phyloP scores from a whole-genome alignment of 2,329 filamentous ascomycete species.

The Trichoderma koningii region DNA sequence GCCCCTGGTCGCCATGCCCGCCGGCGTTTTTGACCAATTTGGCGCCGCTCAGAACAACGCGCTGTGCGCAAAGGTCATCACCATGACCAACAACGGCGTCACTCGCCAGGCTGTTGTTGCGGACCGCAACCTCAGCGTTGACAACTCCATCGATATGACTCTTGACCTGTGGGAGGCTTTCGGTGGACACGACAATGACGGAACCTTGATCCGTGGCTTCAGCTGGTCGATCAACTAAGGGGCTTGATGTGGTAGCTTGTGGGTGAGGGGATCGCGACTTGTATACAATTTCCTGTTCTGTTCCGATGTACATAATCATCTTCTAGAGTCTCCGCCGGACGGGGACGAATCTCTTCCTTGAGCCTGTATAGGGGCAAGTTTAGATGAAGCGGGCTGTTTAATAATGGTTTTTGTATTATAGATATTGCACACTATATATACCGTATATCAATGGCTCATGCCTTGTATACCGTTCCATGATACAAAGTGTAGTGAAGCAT shows the following conservation, averaged over 20 bases:
- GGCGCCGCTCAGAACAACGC: conserved; percentile 25
- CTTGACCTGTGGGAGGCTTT: conserved; percentile 26
- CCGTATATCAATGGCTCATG: too few relatives aligned
- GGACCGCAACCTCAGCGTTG: conserved; percentile 24
- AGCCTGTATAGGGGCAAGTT: background rate
- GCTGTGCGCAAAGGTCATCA: conserved; percentile 27
- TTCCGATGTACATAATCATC: conserved; percentile 23
- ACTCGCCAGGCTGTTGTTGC: conserved; percentile 24
- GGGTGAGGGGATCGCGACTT: background rate
- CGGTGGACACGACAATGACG: conserved; percentile 22
- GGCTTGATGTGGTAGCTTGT: background rate
- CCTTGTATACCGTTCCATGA: too few relatives aligned
- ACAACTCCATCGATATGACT: conserved; percentile 27
- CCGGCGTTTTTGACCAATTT: conserved; percentile 21
- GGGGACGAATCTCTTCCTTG: background rate
- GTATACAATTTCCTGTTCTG: conserved; percentile 12
- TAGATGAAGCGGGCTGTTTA: background rate
- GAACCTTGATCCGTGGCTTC: conserved; percentile 15
- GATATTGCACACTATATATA: background rate
- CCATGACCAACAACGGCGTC: conserved; percentile 23
- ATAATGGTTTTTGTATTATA: background rate
- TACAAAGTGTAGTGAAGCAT: too few relatives aligned
- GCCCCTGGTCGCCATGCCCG: conserved; percentile 25
- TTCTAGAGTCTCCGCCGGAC: background rate
- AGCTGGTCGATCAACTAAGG: conserved; percentile 10